These are phyloP conservation scores for Chenopodium quinoa DNA, from an alignment of 148 eudicot species.

Conservation along the genomic window DNA sequence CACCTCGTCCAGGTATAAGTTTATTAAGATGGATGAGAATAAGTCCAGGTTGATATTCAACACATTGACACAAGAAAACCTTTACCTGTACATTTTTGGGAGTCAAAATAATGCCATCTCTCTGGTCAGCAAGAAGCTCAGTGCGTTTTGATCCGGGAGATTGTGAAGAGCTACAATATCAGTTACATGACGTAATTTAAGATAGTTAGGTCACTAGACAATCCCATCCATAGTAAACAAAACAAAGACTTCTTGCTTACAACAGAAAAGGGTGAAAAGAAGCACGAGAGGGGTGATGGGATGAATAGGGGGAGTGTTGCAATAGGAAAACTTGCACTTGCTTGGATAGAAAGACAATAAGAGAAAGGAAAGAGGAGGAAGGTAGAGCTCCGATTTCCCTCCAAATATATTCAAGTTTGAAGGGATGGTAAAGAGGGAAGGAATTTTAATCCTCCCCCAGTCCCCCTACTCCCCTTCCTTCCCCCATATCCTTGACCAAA, in stretches of 20 bases:
- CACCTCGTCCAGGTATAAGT: background rate
- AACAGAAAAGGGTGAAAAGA: background rate
- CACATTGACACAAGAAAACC: conserved; percentile 3
- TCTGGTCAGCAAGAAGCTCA: conserved; percentile 63
- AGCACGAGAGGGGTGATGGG: background rate
- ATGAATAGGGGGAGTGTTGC: conserved; percentile 1
- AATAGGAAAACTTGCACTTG: background rate
- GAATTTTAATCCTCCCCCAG: too few species aligned
- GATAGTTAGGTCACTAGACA: conserved; percentile 11
- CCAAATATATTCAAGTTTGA: too few species aligned
- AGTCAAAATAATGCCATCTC: conserved; percentile 76
- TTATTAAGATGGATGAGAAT: background rate
- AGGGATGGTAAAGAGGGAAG: too few species aligned
- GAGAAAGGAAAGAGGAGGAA: too few species aligned
- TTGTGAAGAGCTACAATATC: conserved; percentile 51
- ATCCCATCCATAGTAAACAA: background rate
- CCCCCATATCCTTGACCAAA: too few species aligned
- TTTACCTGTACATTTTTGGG: conserved; percentile 95
- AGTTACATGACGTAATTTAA: conserved; percentile 22
- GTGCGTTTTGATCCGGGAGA: conserved; percentile 75
- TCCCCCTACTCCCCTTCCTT: too few species aligned
- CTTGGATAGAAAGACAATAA: too few species aligned
- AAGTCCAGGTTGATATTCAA: conserved; percentile 4
- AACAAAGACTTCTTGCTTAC: background rate
- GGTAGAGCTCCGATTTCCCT: too few species aligned